Evolutionary conservation across 2,329 filamentous ascomycete genomes (phyloP).

Genomic region (Aspergillus thermomutatus): DNA sequence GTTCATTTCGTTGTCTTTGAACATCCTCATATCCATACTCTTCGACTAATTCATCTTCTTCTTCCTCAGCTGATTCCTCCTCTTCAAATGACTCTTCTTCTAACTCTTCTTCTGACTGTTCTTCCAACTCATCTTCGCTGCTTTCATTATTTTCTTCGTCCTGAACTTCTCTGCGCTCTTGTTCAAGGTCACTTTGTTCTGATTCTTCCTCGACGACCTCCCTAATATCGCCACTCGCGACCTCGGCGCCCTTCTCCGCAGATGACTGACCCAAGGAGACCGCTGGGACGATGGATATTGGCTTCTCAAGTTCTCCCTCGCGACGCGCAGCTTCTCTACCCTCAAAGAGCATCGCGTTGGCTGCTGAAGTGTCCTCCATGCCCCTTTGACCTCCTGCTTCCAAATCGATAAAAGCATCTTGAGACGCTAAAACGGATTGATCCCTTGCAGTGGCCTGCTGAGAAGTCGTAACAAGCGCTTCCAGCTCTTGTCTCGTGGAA

Average conservation of each 20-base stretch:
- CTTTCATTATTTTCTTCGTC: not conserved
- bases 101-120: not conserved
- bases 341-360: not conserved
- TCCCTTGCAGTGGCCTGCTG: not conserved
- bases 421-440: not conserved
- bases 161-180: not conserved
- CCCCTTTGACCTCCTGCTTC: not conserved
- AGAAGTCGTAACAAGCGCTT: not conserved
- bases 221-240: not conserved
- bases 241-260: not conserved
- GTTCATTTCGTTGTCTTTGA: not conserved
- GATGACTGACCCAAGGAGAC: not conserved
- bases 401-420: not conserved
- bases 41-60: conserved; percentile 22
- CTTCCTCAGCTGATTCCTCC: conserved; percentile 27
- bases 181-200: not conserved
- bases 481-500: not conserved
- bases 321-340: not conserved
- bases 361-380: not conserved
- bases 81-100: not conserved
- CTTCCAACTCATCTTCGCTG: conserved; percentile 1
- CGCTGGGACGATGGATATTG: not conserved
- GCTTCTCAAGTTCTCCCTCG: not conserved
- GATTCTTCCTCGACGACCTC: not conserved
- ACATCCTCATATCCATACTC: not conserved